phyloP scores from a whole-genome alignment of 805 yeast genomes.

The Saccharomycopsis fibuligera region DNA sequence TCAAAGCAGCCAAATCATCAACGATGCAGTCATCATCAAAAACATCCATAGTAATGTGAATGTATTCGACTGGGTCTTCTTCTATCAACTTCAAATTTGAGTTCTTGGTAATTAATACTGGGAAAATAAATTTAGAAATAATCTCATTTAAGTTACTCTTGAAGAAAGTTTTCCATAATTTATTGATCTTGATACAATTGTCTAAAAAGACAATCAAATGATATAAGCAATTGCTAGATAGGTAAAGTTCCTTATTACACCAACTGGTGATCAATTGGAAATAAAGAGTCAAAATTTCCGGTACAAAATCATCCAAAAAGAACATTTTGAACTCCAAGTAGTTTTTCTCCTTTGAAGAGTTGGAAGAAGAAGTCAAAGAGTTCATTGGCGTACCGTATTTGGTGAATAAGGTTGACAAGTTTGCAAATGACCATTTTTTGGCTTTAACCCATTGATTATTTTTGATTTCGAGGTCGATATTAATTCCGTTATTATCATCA shows the following conservation, averaged over 20 bases:
- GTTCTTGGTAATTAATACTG: conserved; percentile 64
- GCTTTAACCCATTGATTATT: conserved; percentile 61
- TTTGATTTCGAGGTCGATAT: conserved; percentile 33
- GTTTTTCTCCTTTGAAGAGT: conserved; percentile 37
- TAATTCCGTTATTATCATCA: neutral
- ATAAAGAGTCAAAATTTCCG: conserved; percentile 61
- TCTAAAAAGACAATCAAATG: conserved; percentile 60
- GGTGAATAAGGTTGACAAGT: conserved; percentile 61
- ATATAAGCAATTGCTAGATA: conserved; percentile 58
- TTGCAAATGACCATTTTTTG: conserved; percentile 87
- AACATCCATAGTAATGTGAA: conserved; percentile 63
- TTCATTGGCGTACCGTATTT: conserved; percentile 51
- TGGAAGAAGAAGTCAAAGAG: conserved; percentile 8
- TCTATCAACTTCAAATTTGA: conserved; percentile 70
- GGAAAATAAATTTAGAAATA: conserved; percentile 67
- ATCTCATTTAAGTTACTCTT: conserved; percentile 60
- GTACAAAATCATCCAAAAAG: conserved; percentile 56
- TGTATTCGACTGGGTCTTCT: conserved; percentile 82
- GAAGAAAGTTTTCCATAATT: conserved; percentile 56
- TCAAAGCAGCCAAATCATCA: conserved; percentile 68
- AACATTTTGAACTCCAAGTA: conserved; percentile 55
- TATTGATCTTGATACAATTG: conserved; percentile 50
- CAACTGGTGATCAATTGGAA: conserved; percentile 66
- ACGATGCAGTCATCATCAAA: conserved; percentile 50
- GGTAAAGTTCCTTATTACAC: conserved; percentile 63